These are phyloP conservation scores for Rhodotorula sp. DNA, from an alignment of 1,284 basidiomycete species.

Conservation along the genomic window DNA sequence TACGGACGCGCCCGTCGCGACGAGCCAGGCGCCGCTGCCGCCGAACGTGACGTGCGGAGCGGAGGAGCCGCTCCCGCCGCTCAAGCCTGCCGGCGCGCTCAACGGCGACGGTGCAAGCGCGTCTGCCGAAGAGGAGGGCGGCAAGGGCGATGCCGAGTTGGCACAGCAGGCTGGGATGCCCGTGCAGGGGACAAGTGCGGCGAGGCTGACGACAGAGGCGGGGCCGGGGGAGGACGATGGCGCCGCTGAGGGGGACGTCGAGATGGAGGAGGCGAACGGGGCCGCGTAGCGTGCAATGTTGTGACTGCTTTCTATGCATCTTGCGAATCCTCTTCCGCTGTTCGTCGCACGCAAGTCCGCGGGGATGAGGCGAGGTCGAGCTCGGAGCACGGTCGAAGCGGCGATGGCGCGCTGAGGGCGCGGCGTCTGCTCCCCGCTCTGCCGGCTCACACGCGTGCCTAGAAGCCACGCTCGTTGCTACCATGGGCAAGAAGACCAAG, in stretches of 20 bases:
- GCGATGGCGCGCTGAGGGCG: background rate
- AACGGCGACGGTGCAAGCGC: background rate
- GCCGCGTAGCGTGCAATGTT: conserved; percentile 7
- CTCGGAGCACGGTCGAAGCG: background rate
- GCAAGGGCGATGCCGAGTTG: background rate
- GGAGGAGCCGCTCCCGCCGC: conserved; percentile 10
- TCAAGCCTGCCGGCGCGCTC: conserved; percentile 2
- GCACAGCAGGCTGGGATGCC: conserved; percentile 13
- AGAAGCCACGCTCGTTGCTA: background rate
- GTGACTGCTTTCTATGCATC: background rate
- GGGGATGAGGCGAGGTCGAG: background rate
- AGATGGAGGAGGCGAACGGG: conserved; percentile 18
- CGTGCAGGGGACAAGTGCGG: conserved; percentile 37
- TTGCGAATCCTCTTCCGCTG: background rate
- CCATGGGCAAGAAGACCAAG: conserved; percentile 39
- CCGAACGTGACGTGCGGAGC: conserved; percentile 23
- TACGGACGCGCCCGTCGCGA: conserved; percentile 11
- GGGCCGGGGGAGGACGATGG: conserved; percentile 29
- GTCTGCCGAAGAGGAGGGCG: background rate
- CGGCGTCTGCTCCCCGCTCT: background rate
- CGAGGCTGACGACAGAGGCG: conserved; percentile 36
- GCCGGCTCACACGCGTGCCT: background rate
- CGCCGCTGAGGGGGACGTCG: conserved; percentile 10
- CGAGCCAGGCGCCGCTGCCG: conserved; percentile 12
- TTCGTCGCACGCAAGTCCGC: background rate